Evolutionary conservation across 2,329 filamentous ascomycete species (phyloP), one percentile per base, ranked within the genome.

Genomic region (Cladosporium halotolerans): DNA sequence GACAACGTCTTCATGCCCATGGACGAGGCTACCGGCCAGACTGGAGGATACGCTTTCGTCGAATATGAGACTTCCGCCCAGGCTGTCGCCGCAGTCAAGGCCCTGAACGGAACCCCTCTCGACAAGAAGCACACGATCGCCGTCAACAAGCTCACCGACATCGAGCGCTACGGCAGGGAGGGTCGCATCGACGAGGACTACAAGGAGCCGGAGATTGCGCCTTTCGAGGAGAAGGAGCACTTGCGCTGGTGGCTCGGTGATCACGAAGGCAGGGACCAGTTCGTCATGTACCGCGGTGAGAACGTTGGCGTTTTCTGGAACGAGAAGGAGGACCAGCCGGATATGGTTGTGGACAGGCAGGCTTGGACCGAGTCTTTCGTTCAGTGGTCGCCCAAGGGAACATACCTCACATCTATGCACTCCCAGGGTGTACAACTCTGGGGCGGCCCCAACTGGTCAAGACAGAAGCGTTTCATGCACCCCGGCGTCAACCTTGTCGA

Each of bases 341-440:
- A 99, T 72, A 83, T 82, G 59, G 82, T 96, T 36, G 89, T 99
- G 54, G 92, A 97, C 67, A 86, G 93, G 62, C 84, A 87, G 66
- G 88, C 95, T 79, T 99, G 93, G 93, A 99, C 93, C 56, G 93
- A 99, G 73, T 89, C 89, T 36, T 99, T 99, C 69, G 86, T 99
- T 47, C 89, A 96, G 75, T 99, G 93, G 93, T 97, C 93, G 53
- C 93, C 93, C 41, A 84, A 88, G 61, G 93, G 93, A 62, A 97
- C 92, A 52, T 99, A 83, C 73, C 81, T 99, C 58, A 92, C 91
- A 55, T 97, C 92, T 10, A 89, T 97, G 66, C 93, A 99, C 74
- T 84, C 86, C 18, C 91, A 96, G 72, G 93, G 93, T 79, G 90
- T 97, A 36, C 92, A 97, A 73, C 84, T 99, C 53, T 99, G 93